phyloP scores from a whole-genome alignment of 1,139 yeast species.

The Blastobotrys apis region DNA sequence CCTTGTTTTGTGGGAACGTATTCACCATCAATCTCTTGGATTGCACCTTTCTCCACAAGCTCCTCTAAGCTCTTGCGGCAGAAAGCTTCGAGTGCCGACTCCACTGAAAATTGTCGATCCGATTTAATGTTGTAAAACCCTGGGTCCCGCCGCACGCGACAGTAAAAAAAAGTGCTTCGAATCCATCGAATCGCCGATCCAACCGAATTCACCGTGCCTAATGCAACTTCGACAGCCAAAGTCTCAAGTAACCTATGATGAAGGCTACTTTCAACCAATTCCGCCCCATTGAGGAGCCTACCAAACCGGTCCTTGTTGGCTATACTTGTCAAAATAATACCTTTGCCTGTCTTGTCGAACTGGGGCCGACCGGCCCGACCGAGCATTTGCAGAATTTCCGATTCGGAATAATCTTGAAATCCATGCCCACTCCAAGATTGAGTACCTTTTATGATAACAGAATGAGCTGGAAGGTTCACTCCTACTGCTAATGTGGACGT shows the following conservation, averaged over 20 bases:
- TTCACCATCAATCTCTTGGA: background rate
- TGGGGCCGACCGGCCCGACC: slow-evolving; percentile 99
- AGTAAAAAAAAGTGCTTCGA: slow-evolving; percentile 93
- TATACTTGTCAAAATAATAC: slow-evolving; percentile 78
- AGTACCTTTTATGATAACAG: slow-evolving; percentile 92
- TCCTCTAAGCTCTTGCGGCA: slow-evolving; percentile 1
- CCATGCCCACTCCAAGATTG: slow-evolving; percentile 97
- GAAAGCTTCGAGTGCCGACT: slow-evolving; percentile 2
- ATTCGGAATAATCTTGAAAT: slow-evolving; percentile 83
- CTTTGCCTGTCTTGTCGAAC: slow-evolving; percentile 86
- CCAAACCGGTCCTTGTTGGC: slow-evolving; percentile 84
- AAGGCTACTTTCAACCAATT: slow-evolving; percentile 87
- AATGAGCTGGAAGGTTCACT: slow-evolving; percentile 96
- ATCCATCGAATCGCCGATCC: slow-evolving; percentile 96
- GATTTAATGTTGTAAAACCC: slow-evolving; percentile 51
- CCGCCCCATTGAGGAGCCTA: slow-evolving; percentile 84
- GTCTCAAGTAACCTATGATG: slow-evolving; percentile 79
- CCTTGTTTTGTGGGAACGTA: slow-evolving; percentile 1
- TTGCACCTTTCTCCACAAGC: slow-evolving; percentile 4
- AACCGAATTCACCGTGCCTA: slow-evolving; percentile 90
- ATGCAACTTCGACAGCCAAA: slow-evolving; percentile 88
- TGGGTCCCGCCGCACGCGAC: slow-evolving; percentile 91
- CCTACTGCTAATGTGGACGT: slow-evolving; percentile 99
- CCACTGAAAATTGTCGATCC: background rate
- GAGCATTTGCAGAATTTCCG: slow-evolving; percentile 94